phyloP scores from a whole-genome alignment of 2,329 filamentous ascomycete genomes.

The Talaromyces islandicus region DNA sequence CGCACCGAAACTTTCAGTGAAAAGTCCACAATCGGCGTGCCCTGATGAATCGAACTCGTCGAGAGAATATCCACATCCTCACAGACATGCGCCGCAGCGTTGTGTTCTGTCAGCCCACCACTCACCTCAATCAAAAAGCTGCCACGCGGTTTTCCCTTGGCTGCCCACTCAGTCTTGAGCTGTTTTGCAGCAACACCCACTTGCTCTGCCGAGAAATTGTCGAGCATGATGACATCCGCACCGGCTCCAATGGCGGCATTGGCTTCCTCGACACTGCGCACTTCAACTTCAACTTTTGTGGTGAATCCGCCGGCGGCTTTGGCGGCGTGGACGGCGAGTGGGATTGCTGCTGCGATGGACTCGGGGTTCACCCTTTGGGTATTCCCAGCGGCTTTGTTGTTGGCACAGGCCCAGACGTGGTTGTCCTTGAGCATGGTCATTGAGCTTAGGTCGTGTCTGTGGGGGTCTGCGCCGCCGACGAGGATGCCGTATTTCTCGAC shows the following conservation, averaged over 20 bases:
- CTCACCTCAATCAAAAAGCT: conserved; percentile 86
- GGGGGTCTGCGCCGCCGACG: conserved; percentile 83
- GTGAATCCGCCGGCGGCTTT: conserved; percentile 81
- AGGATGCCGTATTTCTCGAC: conserved; percentile 99
- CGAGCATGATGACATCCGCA: conserved; percentile 93
- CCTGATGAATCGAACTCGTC: conserved; percentile 94
- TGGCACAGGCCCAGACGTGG: conserved; percentile 83
- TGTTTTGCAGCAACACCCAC: conserved; percentile 68
- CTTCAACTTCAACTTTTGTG: conserved; percentile 94
- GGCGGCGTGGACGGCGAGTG: conserved; percentile 76
- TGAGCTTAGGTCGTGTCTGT: conserved; percentile 81
- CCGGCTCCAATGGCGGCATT: conserved; percentile 86
- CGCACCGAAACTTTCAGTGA: conserved; percentile 72
- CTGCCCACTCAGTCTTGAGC: conserved; percentile 75
- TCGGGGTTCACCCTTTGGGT: conserved; percentile 15
- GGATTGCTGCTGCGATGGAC: conserved; percentile 59
- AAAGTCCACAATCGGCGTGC: conserved; percentile 89
- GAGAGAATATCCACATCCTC: conserved; percentile 90
- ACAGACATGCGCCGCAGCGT: conserved; percentile 68
- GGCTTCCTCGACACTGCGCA: conserved; percentile 79
- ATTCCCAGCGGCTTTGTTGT: conserved; percentile 22
- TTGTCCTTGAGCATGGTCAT: conserved; percentile 99
- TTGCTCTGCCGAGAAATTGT: conserved; percentile 82
- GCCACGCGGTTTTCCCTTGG: conserved; percentile 54
- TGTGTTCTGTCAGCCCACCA: conserved; percentile 78